Percentiles rank a stretch among this genome's conserved stretches.
Conservation (phyloP, 2,329 filamentous ascomycete genomes). For the Fusarium beomiforme region DNA sequence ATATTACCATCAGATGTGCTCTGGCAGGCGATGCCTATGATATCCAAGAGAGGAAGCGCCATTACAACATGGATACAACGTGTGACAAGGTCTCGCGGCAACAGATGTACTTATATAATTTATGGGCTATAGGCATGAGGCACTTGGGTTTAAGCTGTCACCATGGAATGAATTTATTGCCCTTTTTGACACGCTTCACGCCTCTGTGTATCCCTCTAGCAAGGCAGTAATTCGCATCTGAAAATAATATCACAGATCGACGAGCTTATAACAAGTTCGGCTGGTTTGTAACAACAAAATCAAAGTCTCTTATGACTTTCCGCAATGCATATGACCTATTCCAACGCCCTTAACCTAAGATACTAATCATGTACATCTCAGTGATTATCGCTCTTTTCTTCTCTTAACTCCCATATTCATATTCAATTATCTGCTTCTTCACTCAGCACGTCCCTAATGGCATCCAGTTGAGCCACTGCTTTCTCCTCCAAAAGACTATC, state of each 20-base stretch:
- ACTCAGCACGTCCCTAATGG: conserved; percentile 64
- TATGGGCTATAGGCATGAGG: conserved; percentile 26
- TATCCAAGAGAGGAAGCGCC: conserved; percentile 9
- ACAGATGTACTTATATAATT: conserved; percentile 41
- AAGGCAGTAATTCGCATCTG: background rate
- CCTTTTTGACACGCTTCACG: conserved; percentile 21
- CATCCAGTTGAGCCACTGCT: conserved; percentile 74
- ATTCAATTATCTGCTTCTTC: conserved; percentile 58
- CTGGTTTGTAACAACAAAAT: conserved; percentile 8
- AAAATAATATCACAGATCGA: background rate
- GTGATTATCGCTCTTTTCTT: conserved; percentile 24
- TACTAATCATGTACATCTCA: conserved; percentile 40
- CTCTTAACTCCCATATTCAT: conserved; percentile 4
- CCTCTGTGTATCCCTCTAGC: background rate
- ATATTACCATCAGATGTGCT: conserved; percentile 21
- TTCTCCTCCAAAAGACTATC: conserved; percentile 80
- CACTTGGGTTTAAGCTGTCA: conserved; percentile 1
- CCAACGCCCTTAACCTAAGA: conserved; percentile 40
- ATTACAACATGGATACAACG: conserved; percentile 20
- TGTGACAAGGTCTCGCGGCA: conserved; percentile 28
- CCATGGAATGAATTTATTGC: conserved; percentile 15
- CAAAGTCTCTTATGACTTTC: conserved; percentile 28
- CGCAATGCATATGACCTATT: conserved; percentile 35
- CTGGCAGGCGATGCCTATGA: conserved; percentile 4
- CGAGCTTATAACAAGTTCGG: background rate